These are phyloP conservation scores for Thyridium curvatum DNA, from an alignment of 2,329 filamentous ascomycete genomes.

Conservation along the genomic window DNA sequence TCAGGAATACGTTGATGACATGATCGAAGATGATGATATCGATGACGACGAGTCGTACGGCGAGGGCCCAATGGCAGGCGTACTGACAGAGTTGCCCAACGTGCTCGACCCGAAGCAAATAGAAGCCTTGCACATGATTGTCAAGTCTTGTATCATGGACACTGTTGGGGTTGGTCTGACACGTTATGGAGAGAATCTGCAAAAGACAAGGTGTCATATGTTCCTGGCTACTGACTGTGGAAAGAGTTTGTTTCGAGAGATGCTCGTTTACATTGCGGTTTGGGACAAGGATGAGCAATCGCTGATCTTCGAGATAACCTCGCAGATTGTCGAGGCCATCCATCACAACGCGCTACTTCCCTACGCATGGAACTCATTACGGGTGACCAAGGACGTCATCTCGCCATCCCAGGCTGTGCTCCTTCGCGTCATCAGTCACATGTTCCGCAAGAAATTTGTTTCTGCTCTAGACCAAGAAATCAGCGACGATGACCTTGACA, in stretches of 20 bases:
- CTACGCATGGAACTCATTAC: conserved; percentile 85
- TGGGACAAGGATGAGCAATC: conserved; percentile 95
- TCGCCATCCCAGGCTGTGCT: conserved; percentile 92
- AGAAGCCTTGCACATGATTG: conserved; percentile 92
- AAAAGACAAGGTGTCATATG: conserved; percentile 84
- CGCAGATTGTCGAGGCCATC: conserved; percentile 90
- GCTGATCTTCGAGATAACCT: conserved; percentile 93
- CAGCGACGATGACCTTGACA: conserved; percentile 46
- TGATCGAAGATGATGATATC: conserved; percentile 60
- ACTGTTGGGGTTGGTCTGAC: conserved; percentile 66
- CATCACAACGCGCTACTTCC: conserved; percentile 84
- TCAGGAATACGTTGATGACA: conserved; percentile 33
- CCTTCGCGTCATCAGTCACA: conserved; percentile 82
- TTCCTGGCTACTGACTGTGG: conserved; percentile 86
- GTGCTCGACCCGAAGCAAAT: conserved; percentile 93
- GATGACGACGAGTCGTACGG: conserved; percentile 75
- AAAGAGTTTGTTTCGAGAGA: conserved; percentile 79
- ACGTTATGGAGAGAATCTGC: conserved; percentile 69
- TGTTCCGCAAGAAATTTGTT: conserved; percentile 52
- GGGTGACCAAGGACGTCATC: conserved; percentile 92
- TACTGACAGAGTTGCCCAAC: conserved; percentile 89
- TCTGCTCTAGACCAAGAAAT: conserved; percentile 31
- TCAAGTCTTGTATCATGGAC: conserved; percentile 90
- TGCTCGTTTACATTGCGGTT: conserved; percentile 92
- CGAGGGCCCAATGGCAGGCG: conserved; percentile 71